phyloP scores from a whole-genome alignment of 2,329 filamentous ascomycete species.

The Colletotrichum sp. region DNA sequence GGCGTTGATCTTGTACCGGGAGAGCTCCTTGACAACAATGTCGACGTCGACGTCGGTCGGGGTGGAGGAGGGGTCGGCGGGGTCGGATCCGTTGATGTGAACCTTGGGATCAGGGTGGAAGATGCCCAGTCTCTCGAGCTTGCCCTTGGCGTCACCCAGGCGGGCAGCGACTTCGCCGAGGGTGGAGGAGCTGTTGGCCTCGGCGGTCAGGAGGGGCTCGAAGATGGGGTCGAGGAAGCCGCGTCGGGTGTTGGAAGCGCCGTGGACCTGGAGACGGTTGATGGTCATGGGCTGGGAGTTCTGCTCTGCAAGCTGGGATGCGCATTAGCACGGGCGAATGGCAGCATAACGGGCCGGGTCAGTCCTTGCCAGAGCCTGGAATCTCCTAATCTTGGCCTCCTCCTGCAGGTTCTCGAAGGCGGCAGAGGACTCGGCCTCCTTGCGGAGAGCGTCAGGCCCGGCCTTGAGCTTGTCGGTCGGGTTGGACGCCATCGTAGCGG shows the following conservation, averaged over 20 bases:
- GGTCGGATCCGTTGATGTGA: slow-evolving; percentile 78
- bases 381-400: slow-evolving; percentile 42
- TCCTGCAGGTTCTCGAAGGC: slow-evolving; percentile 41
- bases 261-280: slow-evolving; percentile 82
- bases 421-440: slow-evolving; percentile 42
- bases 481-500: slow-evolving; percentile 36
- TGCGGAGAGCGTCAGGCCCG: slow-evolving; percentile 40
- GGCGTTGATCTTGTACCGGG: slow-evolving; percentile 86
- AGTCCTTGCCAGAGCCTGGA: slow-evolving; percentile 39
- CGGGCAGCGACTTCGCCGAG: slow-evolving; percentile 79
- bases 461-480: slow-evolving; percentile 45
- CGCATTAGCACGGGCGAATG: background rate
- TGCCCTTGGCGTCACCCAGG: slow-evolving; percentile 73
- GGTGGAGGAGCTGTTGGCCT: slow-evolving; percentile 73
- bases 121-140: slow-evolving; percentile 84
- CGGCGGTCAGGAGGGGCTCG: slow-evolving; percentile 74
- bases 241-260: slow-evolving; percentile 82
- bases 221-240: slow-evolving; percentile 85
- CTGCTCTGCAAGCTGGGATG: slow-evolving; percentile 13
- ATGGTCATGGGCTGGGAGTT: slow-evolving; percentile 75
- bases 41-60: slow-evolving; percentile 84
- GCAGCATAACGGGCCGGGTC: background rate
- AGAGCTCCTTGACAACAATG: slow-evolving; percentile 81
- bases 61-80: slow-evolving; percentile 70
- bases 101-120: slow-evolving; percentile 84